phyloP scores from a whole-genome alignment of 139 green algal genomes.

The Micromonas pusilla region DNA sequence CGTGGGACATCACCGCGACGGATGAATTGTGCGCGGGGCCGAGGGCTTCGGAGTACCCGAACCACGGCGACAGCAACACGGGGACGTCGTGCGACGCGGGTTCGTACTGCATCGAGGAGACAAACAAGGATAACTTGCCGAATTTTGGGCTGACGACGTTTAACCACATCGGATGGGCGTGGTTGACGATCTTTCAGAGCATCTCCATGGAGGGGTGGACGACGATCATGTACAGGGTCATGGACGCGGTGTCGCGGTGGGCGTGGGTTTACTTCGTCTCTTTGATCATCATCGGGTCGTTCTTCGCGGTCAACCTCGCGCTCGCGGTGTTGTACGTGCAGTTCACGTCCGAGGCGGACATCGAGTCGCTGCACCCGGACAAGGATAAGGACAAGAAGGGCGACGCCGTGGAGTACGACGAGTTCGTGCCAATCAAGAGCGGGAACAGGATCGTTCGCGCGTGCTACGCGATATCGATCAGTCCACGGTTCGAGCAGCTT shows the following conservation, averaged over 20 bases:
- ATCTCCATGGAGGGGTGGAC: constrained; percentile 57
- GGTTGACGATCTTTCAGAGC: constrained; percentile 67
- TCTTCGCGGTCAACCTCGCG: constrained; percentile 67
- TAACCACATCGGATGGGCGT: constrained; percentile 62
- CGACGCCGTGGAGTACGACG: not conserved
- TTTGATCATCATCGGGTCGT: constrained; percentile 62
- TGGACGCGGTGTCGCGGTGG: constrained; percentile 28
- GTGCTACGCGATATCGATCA: constrained; percentile 23
- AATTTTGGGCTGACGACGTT: constrained; percentile 54
- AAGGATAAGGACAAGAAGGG: constrained; percentile 17
- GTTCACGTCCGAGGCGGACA: constrained; percentile 38
- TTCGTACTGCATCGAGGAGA: constrained; percentile 16
- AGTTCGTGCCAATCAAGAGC: not conserved
- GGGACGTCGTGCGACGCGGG: not conserved
- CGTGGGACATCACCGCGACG: not conserved
- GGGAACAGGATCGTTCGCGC: not conserved
- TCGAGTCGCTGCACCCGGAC: not conserved
- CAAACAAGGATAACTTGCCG: constrained; percentile 20
- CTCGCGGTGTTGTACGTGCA: constrained; percentile 49
- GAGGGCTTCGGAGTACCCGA: not conserved
- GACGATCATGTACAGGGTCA: constrained; percentile 43
- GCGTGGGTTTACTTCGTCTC: constrained; percentile 60
- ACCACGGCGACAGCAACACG: not conserved
- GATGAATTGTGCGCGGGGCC: not conserved
- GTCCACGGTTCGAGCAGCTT: constrained; percentile 39